Percentiles rank a stretch among this genome's conserved stretches.
phyloP scores from a whole-genome alignment of 768 basidiomycete species.

The Boletus subparvulus region DNA sequence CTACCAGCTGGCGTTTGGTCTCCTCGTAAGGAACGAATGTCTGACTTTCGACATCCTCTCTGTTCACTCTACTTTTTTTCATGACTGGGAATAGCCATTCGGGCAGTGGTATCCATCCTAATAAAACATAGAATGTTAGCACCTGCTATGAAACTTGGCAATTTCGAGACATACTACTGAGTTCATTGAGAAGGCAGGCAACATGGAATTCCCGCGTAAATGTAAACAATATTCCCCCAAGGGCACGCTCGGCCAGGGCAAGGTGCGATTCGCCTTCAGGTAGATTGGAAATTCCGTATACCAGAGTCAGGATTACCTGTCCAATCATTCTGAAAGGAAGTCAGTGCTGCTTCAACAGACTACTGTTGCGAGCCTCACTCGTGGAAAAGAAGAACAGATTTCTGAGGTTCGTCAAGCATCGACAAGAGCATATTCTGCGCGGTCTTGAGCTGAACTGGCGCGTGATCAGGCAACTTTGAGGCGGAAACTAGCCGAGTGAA shows the following conservation, averaged over 20 bases:
- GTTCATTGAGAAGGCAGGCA: slow-evolving; percentile 3
- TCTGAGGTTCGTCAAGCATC: background rate
- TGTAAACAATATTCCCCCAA: slow-evolving; percentile 7
- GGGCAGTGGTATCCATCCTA: slow-evolving; percentile 1
- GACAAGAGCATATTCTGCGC: background rate
- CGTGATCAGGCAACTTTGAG: slow-evolving; percentile 2
- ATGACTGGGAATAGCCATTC: background rate
- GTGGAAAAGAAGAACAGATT: background rate
- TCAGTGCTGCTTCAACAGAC: background rate
- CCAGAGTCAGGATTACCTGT: slow-evolving; percentile 1
- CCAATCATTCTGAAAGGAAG: slow-evolving; percentile 1
- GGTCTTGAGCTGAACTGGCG: background rate
- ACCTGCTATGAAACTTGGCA: background rate
- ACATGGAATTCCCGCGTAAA: slow-evolving; percentile 3
- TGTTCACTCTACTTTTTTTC: background rate
- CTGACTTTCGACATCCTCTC: slow-evolving; percentile 4
- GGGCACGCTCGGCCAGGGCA: slow-evolving; percentile 1
- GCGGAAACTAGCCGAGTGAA: slow-evolving; percentile 1
- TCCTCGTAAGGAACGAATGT: slow-evolving; percentile 6
- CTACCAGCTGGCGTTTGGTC: slow-evolving; percentile 2
- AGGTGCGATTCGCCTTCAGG: slow-evolving; percentile 1
- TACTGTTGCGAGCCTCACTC: background rate
- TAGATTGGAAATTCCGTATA: background rate
- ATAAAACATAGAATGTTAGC: background rate
- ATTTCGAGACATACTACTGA: background rate